phyloP scores from a whole-genome alignment of 2,329 filamentous ascomycete genomes.

The Botryotinia narcissicola region DNA sequence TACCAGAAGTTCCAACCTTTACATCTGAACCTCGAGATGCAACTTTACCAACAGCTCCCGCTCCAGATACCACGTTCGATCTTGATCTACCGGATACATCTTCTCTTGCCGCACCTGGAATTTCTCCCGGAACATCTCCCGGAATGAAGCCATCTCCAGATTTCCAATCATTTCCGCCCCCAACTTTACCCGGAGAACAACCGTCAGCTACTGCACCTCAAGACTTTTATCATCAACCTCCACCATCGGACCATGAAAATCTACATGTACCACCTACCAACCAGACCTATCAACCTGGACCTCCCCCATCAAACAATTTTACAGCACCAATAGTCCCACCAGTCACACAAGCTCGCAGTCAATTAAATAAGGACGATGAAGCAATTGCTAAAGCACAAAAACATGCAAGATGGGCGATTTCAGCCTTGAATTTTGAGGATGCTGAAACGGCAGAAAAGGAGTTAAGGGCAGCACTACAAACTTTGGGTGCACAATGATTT shows the following conservation, averaged over 20 bases:
- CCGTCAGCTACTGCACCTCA: conserved; percentile 35
- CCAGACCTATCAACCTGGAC: conserved; percentile 19
- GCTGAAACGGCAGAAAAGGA: conserved; percentile 86
- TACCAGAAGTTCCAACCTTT: conserved; percentile 47
- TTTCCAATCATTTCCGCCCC: conserved; percentile 39
- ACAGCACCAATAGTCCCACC: conserved; percentile 24
- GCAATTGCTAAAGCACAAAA: conserved; percentile 82
- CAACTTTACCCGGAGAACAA: conserved; percentile 28
- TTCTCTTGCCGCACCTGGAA: conserved; percentile 27
- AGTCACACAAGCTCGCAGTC: conserved; percentile 25
- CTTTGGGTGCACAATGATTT: conserved; percentile 34
- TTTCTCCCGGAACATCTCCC: conserved; percentile 29
- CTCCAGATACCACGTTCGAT: conserved; percentile 30
- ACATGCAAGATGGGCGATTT: conserved; percentile 95
- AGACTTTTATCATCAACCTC: conserved; percentile 39
- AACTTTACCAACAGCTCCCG: conserved; percentile 34
- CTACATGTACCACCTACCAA: conserved; percentile 33
- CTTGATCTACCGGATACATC: conserved; percentile 34
- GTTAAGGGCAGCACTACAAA: conserved; percentile 66
- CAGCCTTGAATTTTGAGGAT: conserved; percentile 94
- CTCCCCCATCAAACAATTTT: conserved; percentile 26
- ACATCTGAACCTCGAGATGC: conserved; percentile 32
- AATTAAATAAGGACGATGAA: conserved; percentile 62
- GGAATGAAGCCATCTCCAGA: conserved; percentile 28
- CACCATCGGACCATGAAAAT: conserved; percentile 29